These are phyloP conservation scores for Beauveria caledonica DNA, from an alignment of 2,329 filamentous ascomycete species.

Conservation along the genomic window DNA sequence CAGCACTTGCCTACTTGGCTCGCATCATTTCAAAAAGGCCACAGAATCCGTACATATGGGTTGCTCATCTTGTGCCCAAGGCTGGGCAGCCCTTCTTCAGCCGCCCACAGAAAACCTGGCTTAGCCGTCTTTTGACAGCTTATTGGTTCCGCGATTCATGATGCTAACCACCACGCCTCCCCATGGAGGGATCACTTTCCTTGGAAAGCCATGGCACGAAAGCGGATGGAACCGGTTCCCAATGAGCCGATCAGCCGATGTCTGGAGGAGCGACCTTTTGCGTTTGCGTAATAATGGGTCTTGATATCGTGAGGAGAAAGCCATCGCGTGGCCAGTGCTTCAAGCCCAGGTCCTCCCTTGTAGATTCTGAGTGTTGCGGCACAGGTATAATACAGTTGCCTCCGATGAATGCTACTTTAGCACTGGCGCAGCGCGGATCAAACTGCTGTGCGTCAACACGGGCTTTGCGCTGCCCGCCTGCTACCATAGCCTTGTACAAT, in stretches of 20 bases:
- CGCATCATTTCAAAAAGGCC: neutral
- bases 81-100: neutral
- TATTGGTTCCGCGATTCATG: neutral
- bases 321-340: slow-evolving; percentile 1
- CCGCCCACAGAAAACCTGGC: neutral
- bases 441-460: neutral
- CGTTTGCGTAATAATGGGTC: neutral
- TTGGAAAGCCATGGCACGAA: neutral
- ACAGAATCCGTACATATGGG: neutral
- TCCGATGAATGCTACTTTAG: neutral
- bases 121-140: neutral
- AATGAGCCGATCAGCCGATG: neutral
- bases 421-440: neutral
- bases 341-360: neutral
- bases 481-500: neutral
- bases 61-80: neutral
- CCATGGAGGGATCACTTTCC: neutral
- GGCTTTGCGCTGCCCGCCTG: neutral
- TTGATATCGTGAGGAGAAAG: slow-evolving; percentile 2
- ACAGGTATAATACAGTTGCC: neutral
- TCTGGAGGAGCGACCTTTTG: neutral
- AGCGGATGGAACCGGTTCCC: neutral
- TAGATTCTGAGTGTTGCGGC: neutral
- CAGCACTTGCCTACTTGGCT: neutral
- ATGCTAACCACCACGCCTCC: neutral